Evolutionary conservation across 2,329 filamentous ascomycete genomes (phyloP).

Genomic region (Trichoderma cornu-damae): DNA sequence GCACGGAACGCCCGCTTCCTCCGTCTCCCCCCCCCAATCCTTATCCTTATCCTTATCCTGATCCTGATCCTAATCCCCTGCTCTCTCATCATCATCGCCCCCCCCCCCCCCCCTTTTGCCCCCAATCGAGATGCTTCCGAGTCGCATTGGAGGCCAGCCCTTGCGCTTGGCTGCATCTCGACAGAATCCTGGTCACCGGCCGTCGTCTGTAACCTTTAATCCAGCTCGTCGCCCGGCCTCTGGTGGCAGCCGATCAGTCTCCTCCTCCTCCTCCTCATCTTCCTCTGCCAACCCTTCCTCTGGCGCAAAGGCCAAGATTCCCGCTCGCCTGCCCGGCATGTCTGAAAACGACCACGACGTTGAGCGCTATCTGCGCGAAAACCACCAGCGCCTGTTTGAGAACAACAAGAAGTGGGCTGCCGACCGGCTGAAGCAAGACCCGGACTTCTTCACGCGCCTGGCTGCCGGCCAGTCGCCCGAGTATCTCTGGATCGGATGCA

Average conservation of each 20-base stretch:
- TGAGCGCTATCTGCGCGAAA: constrained; percentile 54
- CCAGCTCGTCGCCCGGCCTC: neutral
- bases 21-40: too few species aligned
- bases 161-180: constrained; percentile 10
- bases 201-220: neutral
- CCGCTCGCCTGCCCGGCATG: constrained; percentile 15
- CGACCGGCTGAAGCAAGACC: constrained; percentile 52
- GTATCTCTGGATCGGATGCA: constrained; percentile 86
- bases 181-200: neutral
- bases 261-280: neutral
- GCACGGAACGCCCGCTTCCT: neutral
- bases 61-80: constrained; percentile 1
- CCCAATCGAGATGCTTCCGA: constrained; percentile 8
- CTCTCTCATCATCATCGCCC: neutral
- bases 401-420: constrained; percentile 63
- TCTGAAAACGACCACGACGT: constrained; percentile 34
- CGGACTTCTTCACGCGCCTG: constrained; percentile 61
- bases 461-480: constrained; percentile 61
- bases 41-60: too few species aligned
- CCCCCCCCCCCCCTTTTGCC: neutral
- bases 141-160: constrained; percentile 13
- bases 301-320: neutral
- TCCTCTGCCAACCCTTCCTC: constrained; percentile 3
- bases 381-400: constrained; percentile 63
- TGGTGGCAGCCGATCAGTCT: neutral